A percentile compares a stretch with the other conserved stretches of the same genome.
Conservation (phyloP, 2,329 filamentous ascomycete species). For the Fusarium incarnatum region DNA sequence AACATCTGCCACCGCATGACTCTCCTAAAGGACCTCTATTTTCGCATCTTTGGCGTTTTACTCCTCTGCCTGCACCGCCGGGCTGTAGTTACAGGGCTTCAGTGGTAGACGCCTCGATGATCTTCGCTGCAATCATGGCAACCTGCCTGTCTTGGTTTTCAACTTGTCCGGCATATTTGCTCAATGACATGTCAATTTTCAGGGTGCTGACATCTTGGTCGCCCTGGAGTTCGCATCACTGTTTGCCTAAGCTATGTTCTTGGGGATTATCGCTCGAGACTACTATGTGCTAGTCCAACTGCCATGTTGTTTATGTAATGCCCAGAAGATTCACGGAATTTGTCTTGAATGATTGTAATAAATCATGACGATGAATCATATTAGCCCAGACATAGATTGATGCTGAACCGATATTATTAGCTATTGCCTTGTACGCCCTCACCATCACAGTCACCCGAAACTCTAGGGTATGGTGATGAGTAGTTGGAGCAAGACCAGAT, state of each 20-base stretch:
- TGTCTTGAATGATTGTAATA: not conserved
- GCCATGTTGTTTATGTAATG: not conserved
- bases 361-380: not conserved
- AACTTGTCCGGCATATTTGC: conserved; percentile 30
- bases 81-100: conserved; percentile 11
- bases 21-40: conserved; percentile 17
- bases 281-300: not conserved
- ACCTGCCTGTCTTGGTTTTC: conserved; percentile 31
- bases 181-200: conserved; percentile 41
- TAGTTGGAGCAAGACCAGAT: not conserved
- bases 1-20: conserved; percentile 43
- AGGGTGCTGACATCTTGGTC: conserved; percentile 8
- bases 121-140: conserved; percentile 26
- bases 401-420: not conserved
- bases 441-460: not conserved
- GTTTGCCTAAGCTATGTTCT: conserved; percentile 11
- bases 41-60: conserved; percentile 34
- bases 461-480: not conserved
- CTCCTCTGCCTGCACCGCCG: conserved; percentile 30
- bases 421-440: not conserved
- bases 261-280: conserved; percentile 1
- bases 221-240: conserved; percentile 25
- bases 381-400: not conserved
- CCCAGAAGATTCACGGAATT: not conserved
- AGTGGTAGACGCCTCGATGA: conserved; percentile 7